Evolutionary conservation across 768 basidiomycete genomes (phyloP), one percentile per base, ranked within the genome.

Genomic region (Hebeloma cylindrosporum): DNA sequence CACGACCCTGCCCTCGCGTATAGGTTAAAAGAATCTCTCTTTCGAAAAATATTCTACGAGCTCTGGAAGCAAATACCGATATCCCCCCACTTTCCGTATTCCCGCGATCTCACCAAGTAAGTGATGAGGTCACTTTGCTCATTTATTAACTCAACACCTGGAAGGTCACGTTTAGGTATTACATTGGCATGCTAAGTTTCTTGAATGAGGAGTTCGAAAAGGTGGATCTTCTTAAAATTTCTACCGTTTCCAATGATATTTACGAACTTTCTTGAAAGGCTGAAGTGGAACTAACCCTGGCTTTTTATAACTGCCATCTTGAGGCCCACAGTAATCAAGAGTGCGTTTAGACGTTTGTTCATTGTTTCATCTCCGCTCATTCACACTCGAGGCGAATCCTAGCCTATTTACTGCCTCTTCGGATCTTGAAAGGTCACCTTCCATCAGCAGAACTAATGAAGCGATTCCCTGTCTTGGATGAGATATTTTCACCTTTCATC

Each of bases 121-220:
- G 59, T 48, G 22, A n/a, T 13, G 5, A 25, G 36, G 20, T 33
- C 23, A n/a, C 17, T 13, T 6, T 10, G 32, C 6, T 20, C 17
- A 21, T 13, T 3, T 20, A 7, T 57, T 60, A 35, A 59, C 31
- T 36, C 45, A 47, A 52, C 48, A 48, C 21, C 5, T 40, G 51
- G 31, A 69, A 93, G 88, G 92, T 96, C 39, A 94, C 94, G 17
- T 96, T 88, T 67, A 76, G 83, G 49, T 99, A 95, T 72, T 97
- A 97, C 61, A 67, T 96, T 36, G 96, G 95, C 51, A 90, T 97
- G 83, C 74, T 98, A 49, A 85, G 82, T 59, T 97, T 98, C 68
- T 65, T 97, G 49, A 90, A 90, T 57, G 96, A 97, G 62, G 88
- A 95, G 37, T 94, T 91, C 59, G 73, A 70, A 28, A 92, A 92